Conservation (phyloP, 2,329 filamentous ascomycete species). For the Pseudopithomyces maydicus region DNA sequence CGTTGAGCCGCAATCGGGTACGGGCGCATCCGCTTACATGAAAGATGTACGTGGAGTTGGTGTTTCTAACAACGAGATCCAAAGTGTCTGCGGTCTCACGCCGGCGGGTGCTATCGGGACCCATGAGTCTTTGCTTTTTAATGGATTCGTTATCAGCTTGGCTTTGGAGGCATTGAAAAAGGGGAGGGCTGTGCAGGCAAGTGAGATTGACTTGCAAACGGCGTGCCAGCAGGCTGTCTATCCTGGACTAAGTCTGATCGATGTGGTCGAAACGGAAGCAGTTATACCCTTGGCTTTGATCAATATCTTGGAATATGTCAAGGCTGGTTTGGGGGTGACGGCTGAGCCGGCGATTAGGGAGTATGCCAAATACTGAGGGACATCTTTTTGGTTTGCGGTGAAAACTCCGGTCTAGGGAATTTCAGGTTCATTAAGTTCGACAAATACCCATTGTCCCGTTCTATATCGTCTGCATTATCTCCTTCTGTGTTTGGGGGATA, state of each 20-base stretch:
- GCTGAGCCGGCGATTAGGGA: conserved; percentile 49
- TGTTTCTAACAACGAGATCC: conserved; percentile 58
- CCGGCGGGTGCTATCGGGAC: conserved; percentile 54
- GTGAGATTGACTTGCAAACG: conserved; percentile 44
- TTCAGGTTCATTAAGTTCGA: no score
- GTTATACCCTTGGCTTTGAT: conserved; percentile 48
- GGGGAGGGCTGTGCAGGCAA: conserved; percentile 50
- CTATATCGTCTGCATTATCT: no score
- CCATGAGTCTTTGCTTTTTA: conserved; percentile 58
- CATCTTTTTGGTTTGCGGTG: background rate
- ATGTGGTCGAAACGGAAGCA: conserved; percentile 54
- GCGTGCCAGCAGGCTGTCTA: conserved; percentile 49
- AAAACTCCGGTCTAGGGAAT: no score
- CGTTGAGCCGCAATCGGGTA: conserved; percentile 56
- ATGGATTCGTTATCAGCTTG: conserved; percentile 53
- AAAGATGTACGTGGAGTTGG: conserved; percentile 51
- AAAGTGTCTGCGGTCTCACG: conserved; percentile 48
- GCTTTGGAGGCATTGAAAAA: conserved; percentile 56
- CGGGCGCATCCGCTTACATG: conserved; percentile 53
- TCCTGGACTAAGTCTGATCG: conserved; percentile 48
- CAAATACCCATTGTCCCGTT: no score
- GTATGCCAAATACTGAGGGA: conserved; percentile 39
- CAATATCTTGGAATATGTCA: conserved; percentile 32
- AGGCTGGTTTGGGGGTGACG: conserved; percentile 31
- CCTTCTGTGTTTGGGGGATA: no score